Base-by-base conservation (phyloP, 176 grass and related monocot species). In the Tillandsia fasciculata region DNA sequence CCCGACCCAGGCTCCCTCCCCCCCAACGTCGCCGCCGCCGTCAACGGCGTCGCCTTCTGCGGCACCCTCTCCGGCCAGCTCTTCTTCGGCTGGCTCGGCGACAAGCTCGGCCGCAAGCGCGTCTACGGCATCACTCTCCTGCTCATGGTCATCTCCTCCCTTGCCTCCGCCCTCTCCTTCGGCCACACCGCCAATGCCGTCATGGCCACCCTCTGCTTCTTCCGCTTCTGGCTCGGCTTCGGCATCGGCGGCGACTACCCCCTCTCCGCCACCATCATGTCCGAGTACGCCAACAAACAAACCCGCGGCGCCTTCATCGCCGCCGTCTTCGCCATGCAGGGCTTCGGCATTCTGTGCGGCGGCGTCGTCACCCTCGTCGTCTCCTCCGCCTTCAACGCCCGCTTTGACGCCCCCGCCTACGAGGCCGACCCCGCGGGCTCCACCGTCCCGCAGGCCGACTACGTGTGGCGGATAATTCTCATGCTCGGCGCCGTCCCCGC, bases 171-270 rank as follows among this genome's bases (percentile, higher is more conserved):
- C 8, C 82, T 91, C 64, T 88, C 91, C 24, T 96, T 96, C 17
- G 79, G 84, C 7, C 57, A 52, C 50, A 67, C 70, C 0, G 12
- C 74, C 2, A 82, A 74, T 10, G 77, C 76, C 9, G 78, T 96
- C 68, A 77, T 96, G 14, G 52, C 63, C 9, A 84, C 85, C 2
- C 87, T 96, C 22, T 96, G 91, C 80, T 96, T 96, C 87, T 96
- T 96, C 73, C 80, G 91, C 0, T 96, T 96, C 83, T 96, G 88
- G 91, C 87, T 96, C 1, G 91, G 91, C 8, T 75, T 96, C 28
- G 83, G 88, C 59, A 84, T 96, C 52, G 85, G 92, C 47, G 92
- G 92, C 11, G 88, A 96, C 69, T 91, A 96, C 78, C 92, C 92
- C n/a, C 78, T 96, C 0, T 96, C 87, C 0, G 91, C 87, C 5